These are phyloP conservation scores for Chenopodium formosanum DNA, from an alignment of 148 eudicot species.

Conservation along the genomic window DNA sequence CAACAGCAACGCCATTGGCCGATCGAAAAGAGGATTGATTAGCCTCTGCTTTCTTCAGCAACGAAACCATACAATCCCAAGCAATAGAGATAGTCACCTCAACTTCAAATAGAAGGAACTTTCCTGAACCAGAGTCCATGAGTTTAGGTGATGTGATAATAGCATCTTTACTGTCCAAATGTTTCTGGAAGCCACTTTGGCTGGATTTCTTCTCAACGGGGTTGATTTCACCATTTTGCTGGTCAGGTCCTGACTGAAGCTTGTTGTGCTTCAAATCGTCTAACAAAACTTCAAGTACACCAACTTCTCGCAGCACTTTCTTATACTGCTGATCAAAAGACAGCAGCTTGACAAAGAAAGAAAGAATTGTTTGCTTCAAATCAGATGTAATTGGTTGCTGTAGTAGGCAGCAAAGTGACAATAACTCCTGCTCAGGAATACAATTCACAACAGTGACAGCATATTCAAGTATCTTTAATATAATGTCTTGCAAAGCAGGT, in stretches of 20 bases:
- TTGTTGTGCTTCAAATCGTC: constrained; percentile 95
- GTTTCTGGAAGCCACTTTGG: constrained; percentile 78
- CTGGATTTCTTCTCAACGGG: constrained; percentile 53
- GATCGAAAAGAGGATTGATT: constrained; percentile 92
- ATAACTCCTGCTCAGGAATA: constrained; percentile 96
- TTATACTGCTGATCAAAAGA: constrained; percentile 97
- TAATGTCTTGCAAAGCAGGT: constrained; percentile 74
- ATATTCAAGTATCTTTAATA: constrained; percentile 95
- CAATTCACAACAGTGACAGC: constrained; percentile 99
- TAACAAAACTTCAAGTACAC: constrained; percentile 89
- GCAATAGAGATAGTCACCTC: constrained; percentile 71
- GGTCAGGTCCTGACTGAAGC: constrained; percentile 63
- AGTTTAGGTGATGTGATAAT: constrained; percentile 90
- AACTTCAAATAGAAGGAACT: constrained; percentile 76
- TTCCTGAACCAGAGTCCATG: constrained; percentile 86
- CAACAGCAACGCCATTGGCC: constrained; percentile 72
- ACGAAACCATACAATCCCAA: constrained; percentile 95
- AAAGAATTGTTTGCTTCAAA: constrained; percentile 72
- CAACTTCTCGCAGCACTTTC: constrained; percentile 94
- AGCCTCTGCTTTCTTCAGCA: constrained; percentile 89
- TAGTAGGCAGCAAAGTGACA: constrained; percentile 92
- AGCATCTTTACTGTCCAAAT: constrained; percentile 74
- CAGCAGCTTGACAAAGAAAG: constrained; percentile 86
- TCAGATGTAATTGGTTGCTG: constrained; percentile 83
- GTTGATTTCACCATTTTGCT: constrained; percentile 39